Evolutionary conservation across 164 flowering plant species (phyloP), one percentile per base, ranked within the genome.

Genomic region (Chloranthus sessilifolius): DNA sequence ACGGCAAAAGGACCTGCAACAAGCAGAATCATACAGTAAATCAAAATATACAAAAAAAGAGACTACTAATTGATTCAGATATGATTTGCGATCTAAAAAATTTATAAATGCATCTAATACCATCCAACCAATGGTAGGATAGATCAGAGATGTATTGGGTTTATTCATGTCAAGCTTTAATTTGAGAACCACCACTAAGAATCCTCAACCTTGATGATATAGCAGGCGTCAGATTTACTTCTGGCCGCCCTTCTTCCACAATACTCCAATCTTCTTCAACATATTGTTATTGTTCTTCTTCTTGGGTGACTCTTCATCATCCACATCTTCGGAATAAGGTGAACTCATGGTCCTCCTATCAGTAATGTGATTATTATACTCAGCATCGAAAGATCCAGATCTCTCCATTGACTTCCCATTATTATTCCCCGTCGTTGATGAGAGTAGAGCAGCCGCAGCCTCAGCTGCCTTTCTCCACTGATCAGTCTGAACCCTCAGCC

Each of bases 401-500:
- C 85, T 69, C 33, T 74, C 89, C 60, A 81, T 65, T 16, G 56
- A 58, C 51, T 76, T 79, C 46, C 88, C 96, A 34, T 81, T 81
- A 31, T 66, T 69, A 2, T n/a, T 37, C 12, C 25, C 15, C 7
- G 81, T 84, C 0, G 77, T 58, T n/a, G n/a, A n/a, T 5, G 89
- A 74, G 55, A 94, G 74, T 69, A 87, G 82, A 17, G 99, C 70
- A 5, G 96, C 88, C 20, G 99, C 97, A 5, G 94, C 86, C 63
- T 94, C 99, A 0, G 99, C 99, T 15, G 99, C 99, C 63, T 94
- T 94, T 65, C 96, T 80, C 97, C 97, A 94, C 60, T 94, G 99
- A 22, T 87, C 89, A 3, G 95, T 78, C 64, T 89, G 97, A 54
- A 94, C 95, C 57, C 78, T 84, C 1, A 94, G 63, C 72, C 72